Percentiles rank a stretch among this genome's conserved stretches.
Evolutionary conservation across 257 asterid genomes (phyloP).

Genomic region (Nicotiana tabacum): DNA sequence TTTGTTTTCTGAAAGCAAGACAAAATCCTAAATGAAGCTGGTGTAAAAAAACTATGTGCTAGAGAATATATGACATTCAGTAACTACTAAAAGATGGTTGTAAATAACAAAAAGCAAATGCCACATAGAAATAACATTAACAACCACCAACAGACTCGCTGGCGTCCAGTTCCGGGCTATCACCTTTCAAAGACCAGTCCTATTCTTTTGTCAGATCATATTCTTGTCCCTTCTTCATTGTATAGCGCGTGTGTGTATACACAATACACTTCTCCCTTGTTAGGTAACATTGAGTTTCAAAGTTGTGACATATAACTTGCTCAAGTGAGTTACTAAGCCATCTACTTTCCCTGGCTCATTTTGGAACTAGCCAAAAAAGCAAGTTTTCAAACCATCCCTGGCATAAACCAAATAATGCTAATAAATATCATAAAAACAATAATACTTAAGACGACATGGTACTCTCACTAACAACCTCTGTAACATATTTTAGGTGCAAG

Average conservation of each 20-base stretch:
- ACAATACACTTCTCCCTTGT: background rate
- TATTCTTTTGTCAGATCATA: background rate
- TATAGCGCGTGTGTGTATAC: background rate
- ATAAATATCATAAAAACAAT: too few species aligned
- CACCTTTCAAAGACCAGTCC: background rate
- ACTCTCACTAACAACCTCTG: background rate
- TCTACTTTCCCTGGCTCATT: background rate
- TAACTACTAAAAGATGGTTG: background rate
- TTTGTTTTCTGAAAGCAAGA: background rate
- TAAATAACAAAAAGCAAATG: background rate
- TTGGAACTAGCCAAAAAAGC: background rate
- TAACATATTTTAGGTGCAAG: background rate
- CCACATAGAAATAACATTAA: background rate
- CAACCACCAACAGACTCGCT: background rate
- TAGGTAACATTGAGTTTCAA: background rate
- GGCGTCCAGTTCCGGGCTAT: background rate
- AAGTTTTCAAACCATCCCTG: background rate
- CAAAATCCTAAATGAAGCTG: background rate
- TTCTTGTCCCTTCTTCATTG: background rate
- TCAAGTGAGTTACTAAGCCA: background rate
- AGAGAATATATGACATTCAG: background rate
- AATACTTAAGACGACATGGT: background rate
- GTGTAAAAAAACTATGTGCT: background rate
- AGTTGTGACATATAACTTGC: background rate
- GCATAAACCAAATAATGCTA: background rate